Conservation (phyloP, 2,329 filamentous ascomycete species). For the Cercospora sp. region DNA sequence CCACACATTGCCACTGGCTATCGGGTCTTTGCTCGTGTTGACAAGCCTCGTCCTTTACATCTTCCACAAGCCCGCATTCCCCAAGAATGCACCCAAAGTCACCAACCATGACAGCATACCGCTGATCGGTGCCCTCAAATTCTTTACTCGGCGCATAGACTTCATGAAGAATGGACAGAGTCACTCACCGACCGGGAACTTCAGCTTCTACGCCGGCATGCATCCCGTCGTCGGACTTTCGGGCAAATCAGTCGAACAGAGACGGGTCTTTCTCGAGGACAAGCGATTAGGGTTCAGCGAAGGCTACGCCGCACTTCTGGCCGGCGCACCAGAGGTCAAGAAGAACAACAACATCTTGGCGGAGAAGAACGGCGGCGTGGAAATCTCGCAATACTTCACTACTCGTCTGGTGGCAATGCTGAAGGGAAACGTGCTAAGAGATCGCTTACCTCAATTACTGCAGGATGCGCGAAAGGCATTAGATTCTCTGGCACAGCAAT, state of each 20-base stretch:
- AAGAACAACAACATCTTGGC: constrained; percentile 25
- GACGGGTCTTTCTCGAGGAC: constrained; percentile 50
- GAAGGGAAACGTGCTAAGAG: constrained; percentile 31
- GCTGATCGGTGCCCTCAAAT: constrained; percentile 47
- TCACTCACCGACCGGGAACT: constrained; percentile 45
- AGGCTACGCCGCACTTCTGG: constrained; percentile 42
- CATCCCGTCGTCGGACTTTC: constrained; percentile 49
- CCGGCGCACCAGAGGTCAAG: constrained; percentile 36
- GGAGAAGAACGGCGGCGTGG: constrained; percentile 22
- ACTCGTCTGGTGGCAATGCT: constrained; percentile 32
- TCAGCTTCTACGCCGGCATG: constrained; percentile 52
- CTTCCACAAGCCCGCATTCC: constrained; percentile 27
- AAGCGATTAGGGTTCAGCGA: constrained; percentile 47
- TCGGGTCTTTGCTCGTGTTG: constrained; percentile 21
- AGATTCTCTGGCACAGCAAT: constrained; percentile 40
- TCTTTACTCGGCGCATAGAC: constrained; percentile 51
- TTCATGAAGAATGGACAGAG: constrained; percentile 44
- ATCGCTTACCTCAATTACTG: constrained; percentile 46
- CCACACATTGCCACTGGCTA: constrained; percentile 9
- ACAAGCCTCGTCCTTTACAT: constrained; percentile 26
- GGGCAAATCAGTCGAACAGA: constrained; percentile 43
- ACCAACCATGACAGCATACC: constrained; percentile 38
- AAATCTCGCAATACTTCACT: constrained; percentile 32
- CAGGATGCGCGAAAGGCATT: constrained; percentile 45
- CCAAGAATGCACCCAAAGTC: constrained; percentile 31